Evolutionary conservation across 2,329 filamentous ascomycete genomes (phyloP).

Genomic region (Tolypocladium amazonense): DNA sequence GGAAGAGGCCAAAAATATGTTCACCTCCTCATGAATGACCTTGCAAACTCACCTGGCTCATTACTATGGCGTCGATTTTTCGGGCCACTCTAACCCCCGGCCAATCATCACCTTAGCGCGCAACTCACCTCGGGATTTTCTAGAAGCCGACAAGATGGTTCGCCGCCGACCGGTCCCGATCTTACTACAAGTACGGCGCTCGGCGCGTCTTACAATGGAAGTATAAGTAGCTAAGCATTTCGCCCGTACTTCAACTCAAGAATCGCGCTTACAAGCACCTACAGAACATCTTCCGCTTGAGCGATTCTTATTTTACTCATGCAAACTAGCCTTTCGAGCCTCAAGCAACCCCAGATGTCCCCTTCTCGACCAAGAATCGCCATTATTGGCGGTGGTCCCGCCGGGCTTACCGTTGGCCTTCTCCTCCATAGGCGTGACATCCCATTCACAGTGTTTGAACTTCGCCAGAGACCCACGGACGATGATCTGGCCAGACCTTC

Average conservation of each 20-base stretch:
- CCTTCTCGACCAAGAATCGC: conserved; percentile 18
- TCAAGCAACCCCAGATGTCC: conserved; percentile 13
- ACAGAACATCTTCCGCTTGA: not conserved
- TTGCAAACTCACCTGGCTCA: too few relatives aligned
- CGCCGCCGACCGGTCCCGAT: not conserved
- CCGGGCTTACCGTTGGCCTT: conserved; percentile 33
- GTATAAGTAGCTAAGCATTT: not conserved
- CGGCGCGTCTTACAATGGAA: not conserved
- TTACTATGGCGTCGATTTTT: not conserved
- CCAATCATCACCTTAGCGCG: not conserved
- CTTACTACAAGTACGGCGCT: not conserved
- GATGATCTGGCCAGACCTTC: conserved; percentile 16
- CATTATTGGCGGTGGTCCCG: conserved; percentile 33
- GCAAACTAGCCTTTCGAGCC: not conserved
- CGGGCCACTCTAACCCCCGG: not conserved
- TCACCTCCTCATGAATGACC: too few relatives aligned
- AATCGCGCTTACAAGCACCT: not conserved
- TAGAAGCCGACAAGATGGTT: not conserved
- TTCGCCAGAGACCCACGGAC: conserved; percentile 15
- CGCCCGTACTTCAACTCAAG: not conserved
- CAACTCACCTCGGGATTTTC: not conserved
- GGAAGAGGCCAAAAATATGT: too few relatives aligned
- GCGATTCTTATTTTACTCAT: not conserved
- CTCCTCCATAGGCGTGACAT: conserved; percentile 29
- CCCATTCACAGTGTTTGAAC: conserved; percentile 22